phyloP scores from a whole-genome alignment of 345 rosid genomes.

The Turritis glabra region DNA sequence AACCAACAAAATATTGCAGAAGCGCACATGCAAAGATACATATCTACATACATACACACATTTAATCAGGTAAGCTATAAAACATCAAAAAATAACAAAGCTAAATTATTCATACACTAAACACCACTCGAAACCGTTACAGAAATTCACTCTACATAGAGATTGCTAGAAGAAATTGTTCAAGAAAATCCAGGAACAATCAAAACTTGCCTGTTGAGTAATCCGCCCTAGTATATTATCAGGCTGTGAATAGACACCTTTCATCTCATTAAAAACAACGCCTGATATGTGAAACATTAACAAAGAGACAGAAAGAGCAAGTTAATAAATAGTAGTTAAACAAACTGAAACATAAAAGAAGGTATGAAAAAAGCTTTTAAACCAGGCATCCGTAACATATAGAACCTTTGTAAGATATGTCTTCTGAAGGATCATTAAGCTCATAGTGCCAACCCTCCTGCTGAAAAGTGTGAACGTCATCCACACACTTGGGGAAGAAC shows the following conservation, averaged over 20 bases:
- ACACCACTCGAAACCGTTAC: neutral
- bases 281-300: slow-evolving; percentile 48
- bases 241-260: slow-evolving; percentile 99
- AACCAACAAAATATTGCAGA: neutral
- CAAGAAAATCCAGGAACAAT: neutral
- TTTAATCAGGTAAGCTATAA: slow-evolving; percentile 1
- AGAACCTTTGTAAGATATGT: slow-evolving; percentile 84
- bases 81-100: neutral
- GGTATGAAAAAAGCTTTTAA: neutral
- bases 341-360: too few relatives aligned
- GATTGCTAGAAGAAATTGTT: neutral
- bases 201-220: slow-evolving; percentile 68
- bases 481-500: slow-evolving; percentile 91
- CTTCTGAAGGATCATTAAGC: slow-evolving; percentile 83
- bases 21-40: neutral
- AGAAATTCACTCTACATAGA: neutral
- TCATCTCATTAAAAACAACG: slow-evolving; percentile 97
- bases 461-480: slow-evolving; percentile 84
- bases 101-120: neutral
- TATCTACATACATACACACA: neutral
- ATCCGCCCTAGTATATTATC: slow-evolving; percentile 81
- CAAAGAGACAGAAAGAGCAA: slow-evolving; percentile 11
- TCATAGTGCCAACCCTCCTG: slow-evolving; percentile 96
- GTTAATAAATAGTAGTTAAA: too few relatives aligned
- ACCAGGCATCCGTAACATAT: neutral